Base-by-base conservation (phyloP, 23 red algal genomes). In the Gracilaria caudata region DNA sequence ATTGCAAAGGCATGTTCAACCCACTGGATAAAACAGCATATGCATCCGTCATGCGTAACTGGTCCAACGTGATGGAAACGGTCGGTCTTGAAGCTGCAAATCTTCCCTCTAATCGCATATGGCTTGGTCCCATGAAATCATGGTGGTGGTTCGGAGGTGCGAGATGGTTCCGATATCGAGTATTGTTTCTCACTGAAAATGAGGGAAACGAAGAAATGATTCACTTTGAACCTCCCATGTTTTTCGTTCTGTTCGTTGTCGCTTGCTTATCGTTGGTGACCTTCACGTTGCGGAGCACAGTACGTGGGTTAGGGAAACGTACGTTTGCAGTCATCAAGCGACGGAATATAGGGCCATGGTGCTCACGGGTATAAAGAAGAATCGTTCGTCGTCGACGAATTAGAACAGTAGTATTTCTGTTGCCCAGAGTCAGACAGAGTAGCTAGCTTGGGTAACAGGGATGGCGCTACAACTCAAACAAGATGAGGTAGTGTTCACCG, bases 1-100 rank as follows among this genome's bases (percentile, higher is more conserved):
- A 89, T 19, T 94, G 92, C 51, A 53, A 73, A 16, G 33, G 77
- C 26, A 73, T 89, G 92, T 94, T 94, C 77, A 94, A 94, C 57
- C 84, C 92, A 34, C 56, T 37, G 49, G 64, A 73, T 21, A 60
- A 10, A 0, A 39, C 38, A 30, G n/a, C 54, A 40, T 80, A 61
- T 36, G 20, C 51, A n/a, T 57, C 51, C 20, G 77, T 80, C 16
- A 60, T 80, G 77, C 4, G 32, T 36, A 80, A 80, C 29, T 80
- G 77, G 77, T 80, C 77, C 3, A 40, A 19, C 5, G 70, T 75
- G 33, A 75, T 75, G 70, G 70, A 75, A 75, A 75, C 70, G 16
- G 70, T 75, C 16, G 70, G 70, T 75, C 0, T 36, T 47, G 70
- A 75, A 47, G 70, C 43, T 2, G 37, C 21, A 36, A 75, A 75